A percentile compares a stretch with the other conserved stretches of the same genome.
These are phyloP conservation scores for Prunus persica DNA, from an alignment of 306 rosid species.

Conservation along the genomic window DNA sequence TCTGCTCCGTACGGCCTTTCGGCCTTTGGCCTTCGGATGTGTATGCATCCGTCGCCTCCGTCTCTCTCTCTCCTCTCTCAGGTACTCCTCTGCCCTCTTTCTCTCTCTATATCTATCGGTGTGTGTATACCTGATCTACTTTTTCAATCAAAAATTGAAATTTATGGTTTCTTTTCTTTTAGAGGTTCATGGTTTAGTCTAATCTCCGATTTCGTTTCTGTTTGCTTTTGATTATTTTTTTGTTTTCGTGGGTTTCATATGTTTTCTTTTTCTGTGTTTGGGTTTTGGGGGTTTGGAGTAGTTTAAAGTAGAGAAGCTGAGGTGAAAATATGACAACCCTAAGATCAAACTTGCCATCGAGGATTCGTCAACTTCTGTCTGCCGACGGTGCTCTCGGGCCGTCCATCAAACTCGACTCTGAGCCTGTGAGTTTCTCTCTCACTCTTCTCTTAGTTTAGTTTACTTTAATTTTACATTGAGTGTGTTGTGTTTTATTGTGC, in stretches of 20 bases:
- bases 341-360: constrained; percentile 92
- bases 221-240: constrained; percentile 15
- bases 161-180: constrained; percentile 1
- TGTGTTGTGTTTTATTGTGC: not conserved
- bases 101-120: not conserved
- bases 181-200: constrained; percentile 17
- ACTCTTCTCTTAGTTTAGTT: not conserved
- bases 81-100: constrained; percentile 30
- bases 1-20: constrained; percentile 7
- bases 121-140: constrained; percentile 23
- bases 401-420: constrained; percentile 77
- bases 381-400: constrained; percentile 85
- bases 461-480: not conserved
- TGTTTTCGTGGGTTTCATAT: not conserved
- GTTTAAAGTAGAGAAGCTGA: constrained; percentile 61
- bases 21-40: constrained; percentile 53
- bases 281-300: constrained; percentile 30
- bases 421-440: constrained; percentile 61
- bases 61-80: constrained; percentile 44
- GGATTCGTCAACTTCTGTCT: constrained; percentile 89
- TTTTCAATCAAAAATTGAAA: not conserved
- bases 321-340: constrained; percentile 74
- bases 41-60: constrained; percentile 42
- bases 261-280: not conserved
- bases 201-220: constrained; percentile 15